A percentile compares a stretch with the other conserved stretches of the same genome.
These are phyloP conservation scores for Pseudozyma pruni DNA, from an alignment of 1,284 basidiomycete species.

Conservation along the genomic window DNA sequence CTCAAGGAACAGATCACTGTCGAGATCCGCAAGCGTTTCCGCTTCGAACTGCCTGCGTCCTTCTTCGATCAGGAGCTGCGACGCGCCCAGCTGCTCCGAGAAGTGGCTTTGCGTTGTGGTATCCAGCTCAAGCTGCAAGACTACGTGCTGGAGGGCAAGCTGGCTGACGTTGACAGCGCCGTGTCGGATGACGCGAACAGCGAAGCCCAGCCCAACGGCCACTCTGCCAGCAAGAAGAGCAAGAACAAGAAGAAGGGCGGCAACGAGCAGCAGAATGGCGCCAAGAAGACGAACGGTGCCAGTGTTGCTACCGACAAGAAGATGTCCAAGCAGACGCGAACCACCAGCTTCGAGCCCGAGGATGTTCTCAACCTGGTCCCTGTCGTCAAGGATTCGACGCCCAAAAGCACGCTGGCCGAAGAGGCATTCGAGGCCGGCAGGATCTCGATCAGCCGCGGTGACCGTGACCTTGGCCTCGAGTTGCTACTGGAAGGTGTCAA, in stretches of 20 bases:
- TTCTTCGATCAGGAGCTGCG: constrained; percentile 68
- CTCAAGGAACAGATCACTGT: constrained; percentile 69
- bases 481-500: constrained; percentile 72
- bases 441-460: constrained; percentile 71
- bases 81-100: constrained; percentile 71
- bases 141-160: constrained; percentile 69
- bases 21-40: constrained; percentile 71
- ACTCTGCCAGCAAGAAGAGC: constrained; percentile 38
- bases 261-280: constrained; percentile 38
- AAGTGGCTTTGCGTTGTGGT: constrained; percentile 71
- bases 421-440: constrained; percentile 73
- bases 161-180: constrained; percentile 19
- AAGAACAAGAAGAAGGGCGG: constrained; percentile 44
- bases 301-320: constrained; percentile 17
- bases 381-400: constrained; percentile 71
- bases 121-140: constrained; percentile 72
- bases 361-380: constrained; percentile 73
- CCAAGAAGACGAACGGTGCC: constrained; percentile 37
- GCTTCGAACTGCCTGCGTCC: constrained; percentile 69
- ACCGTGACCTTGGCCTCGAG: constrained; percentile 71
- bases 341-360: constrained; percentile 70
- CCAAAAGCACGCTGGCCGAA: constrained; percentile 71
- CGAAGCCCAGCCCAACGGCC: constrained; percentile 65
- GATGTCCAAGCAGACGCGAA: constrained; percentile 48
- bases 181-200: constrained; percentile 52